Evolutionary conservation across 1,284 basidiomycete species (phyloP).

Genomic region (Ceratobasidium sp.): DNA sequence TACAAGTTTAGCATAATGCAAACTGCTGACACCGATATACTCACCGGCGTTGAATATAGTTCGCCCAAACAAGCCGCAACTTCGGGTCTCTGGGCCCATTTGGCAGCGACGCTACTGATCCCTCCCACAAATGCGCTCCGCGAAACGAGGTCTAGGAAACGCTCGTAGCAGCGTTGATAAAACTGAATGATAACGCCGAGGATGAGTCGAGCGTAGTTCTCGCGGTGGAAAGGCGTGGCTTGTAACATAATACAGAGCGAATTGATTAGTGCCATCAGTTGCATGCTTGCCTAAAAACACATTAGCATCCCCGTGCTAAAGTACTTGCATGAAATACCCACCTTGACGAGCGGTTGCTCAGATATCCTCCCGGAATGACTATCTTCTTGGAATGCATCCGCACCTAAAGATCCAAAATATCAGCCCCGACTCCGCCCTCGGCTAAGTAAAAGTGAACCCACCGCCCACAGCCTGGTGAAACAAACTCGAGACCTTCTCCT

Average conservation of each 20-base stretch:
- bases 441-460: constrained; percentile 52
- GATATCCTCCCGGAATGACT: constrained; percentile 59
- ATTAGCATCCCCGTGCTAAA: neutral
- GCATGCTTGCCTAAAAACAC: constrained; percentile 72
- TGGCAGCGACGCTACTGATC: constrained; percentile 67
- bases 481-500: constrained; percentile 90
- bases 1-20: neutral
- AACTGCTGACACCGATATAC: constrained; percentile 41
- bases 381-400: constrained; percentile 87
- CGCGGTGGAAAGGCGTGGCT: constrained; percentile 94
- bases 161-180: constrained; percentile 91
- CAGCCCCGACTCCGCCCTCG: too few species aligned
- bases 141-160: constrained; percentile 81
- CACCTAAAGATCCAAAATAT: constrained; percentile 58
- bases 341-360: constrained; percentile 81
- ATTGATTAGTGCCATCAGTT: constrained; percentile 90
- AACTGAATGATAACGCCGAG: constrained; percentile 96
- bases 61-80: constrained; percentile 69
- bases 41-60: constrained; percentile 55
- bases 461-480: constrained; percentile 89
- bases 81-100: constrained; percentile 88
- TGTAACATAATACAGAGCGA: constrained; percentile 92
- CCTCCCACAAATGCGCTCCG: constrained; percentile 55
- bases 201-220: constrained; percentile 93
- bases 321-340: constrained; percentile 52